Evolutionary conservation across 1,284 basidiomycete species (phyloP).

Genomic region (Cystobasidium sp.): DNA sequence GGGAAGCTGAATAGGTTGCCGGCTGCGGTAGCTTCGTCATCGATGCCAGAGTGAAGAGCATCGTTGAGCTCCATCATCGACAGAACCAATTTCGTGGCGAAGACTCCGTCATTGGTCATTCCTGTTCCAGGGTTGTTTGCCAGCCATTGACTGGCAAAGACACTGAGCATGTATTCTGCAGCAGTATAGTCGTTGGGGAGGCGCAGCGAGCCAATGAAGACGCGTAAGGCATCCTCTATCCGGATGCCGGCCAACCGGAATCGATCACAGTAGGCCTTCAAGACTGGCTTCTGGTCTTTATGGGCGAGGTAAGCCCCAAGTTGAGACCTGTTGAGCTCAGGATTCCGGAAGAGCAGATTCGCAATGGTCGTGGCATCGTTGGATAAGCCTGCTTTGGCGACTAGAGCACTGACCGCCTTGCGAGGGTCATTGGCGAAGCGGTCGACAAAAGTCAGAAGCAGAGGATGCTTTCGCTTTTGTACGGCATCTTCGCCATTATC

Average conservation of each 20-base stretch:
- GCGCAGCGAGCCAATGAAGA: constrained; percentile 81
- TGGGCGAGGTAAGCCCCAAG: constrained; percentile 78
- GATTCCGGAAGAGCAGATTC: constrained; percentile 72
- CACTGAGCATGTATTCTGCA: constrained; percentile 67
- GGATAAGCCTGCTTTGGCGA: constrained; percentile 54
- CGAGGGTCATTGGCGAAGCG: constrained; percentile 62
- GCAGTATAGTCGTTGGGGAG: constrained; percentile 68
- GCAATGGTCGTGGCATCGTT: constrained; percentile 50
- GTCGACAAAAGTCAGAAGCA: constrained; percentile 52
- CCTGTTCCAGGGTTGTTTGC: constrained; percentile 71
- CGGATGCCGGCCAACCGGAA: constrained; percentile 82
- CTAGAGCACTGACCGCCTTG: constrained; percentile 53
- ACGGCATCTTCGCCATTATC: constrained; percentile 54
- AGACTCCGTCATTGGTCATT: constrained; percentile 76
- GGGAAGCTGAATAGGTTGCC: constrained; percentile 66
- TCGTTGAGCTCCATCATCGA: constrained; percentile 87
- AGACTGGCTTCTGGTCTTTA: constrained; percentile 69
- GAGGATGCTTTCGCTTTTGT: constrained; percentile 50
- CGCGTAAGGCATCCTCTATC: constrained; percentile 85
- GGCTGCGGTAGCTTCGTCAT: constrained; percentile 57
- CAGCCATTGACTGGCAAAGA: constrained; percentile 86
- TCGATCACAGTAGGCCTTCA: constrained; percentile 81
- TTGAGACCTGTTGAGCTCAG: constrained; percentile 80
- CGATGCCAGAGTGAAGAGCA: constrained; percentile 63
- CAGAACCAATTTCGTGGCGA: constrained; percentile 76